Evolutionary conservation across 371 early-diverging fungal species (phyloP).

Genomic region (Haplosporangium sp.): DNA sequence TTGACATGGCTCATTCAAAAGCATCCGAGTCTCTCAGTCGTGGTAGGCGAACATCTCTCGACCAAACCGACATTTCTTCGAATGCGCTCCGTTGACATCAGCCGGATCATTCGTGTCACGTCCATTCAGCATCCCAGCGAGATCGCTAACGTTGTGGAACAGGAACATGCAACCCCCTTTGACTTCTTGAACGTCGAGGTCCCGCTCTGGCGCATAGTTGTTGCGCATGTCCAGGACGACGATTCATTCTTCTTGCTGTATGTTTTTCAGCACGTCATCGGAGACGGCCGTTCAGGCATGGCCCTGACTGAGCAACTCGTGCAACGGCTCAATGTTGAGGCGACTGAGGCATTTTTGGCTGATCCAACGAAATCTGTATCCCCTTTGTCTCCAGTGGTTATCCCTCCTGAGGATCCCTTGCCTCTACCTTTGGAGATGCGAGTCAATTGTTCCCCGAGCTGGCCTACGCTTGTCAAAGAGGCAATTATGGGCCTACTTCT

Average conservation of each 20-base stretch:
- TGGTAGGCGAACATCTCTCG: conserved; percentile 30
- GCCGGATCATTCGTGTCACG: conserved; percentile 19
- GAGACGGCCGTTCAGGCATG: conserved; percentile 37
- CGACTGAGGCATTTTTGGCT: background rate
- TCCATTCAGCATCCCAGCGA: conserved; percentile 5
- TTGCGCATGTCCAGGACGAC: conserved; percentile 32
- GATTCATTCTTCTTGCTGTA: conserved; percentile 34
- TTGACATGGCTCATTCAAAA: conserved; percentile 32
- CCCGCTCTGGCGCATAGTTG: conserved; percentile 41
- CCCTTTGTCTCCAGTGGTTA: conserved; percentile 14
- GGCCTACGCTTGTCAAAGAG: conserved; percentile 24
- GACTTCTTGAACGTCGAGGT: conserved; percentile 8
- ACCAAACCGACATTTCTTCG: conserved; percentile 24
- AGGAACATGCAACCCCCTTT: conserved; percentile 20
- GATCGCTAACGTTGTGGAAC: conserved; percentile 17
- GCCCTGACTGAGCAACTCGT: conserved; percentile 30
- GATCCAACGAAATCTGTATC: background rate
- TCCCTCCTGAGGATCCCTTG: conserved; percentile 9
- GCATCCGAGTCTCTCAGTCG: conserved; percentile 26
- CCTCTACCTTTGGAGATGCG: conserved; percentile 18
- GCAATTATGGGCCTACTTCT: conserved; percentile 11
- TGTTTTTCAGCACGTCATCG: conserved; percentile 34
- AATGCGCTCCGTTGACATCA: conserved; percentile 27
- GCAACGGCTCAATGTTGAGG: conserved; percentile 28
- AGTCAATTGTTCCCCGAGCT: conserved; percentile 11